Base-by-base conservation (phyloP, 805 yeast genomes). In the Candida krabiensis region DNA sequence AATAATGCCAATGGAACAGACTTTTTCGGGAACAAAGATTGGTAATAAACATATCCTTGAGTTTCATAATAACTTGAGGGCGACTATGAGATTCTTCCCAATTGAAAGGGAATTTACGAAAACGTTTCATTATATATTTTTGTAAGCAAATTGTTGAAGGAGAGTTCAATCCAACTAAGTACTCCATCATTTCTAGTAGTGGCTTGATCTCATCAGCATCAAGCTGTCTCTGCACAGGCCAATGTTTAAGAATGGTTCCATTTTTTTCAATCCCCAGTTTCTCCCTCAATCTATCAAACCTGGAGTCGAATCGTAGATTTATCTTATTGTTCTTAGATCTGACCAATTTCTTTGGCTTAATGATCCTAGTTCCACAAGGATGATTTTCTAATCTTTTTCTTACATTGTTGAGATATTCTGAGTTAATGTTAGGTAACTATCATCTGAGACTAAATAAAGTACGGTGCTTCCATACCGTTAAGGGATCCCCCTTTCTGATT, bases 191-290 rank as follows among this genome's bases (percentile, higher is more conserved):
- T 12, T 28, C 35, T 3, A 42, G 23, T 11, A 37, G 9, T 2
- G 18, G 21, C 29, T 30, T 34, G 23, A 40, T 11, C 9, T 40
- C 47, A 7, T 23, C 30, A 3, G 42, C 37, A 19, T 26, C 30
- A 15, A 46, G 17, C 11, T 37, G 28, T 17, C 30, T 29, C n/a
- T 31, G 34, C n/a, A n/a, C n/a, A 3, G 44, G 38, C 19, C 28
- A 28, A 13, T 23, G 24, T 28, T 37, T 22, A 2, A 14, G 19
- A 6, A 38, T 13, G 8, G 31, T 28, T 11, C 50, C 50, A n/a
- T 35, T 37, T 15, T 21, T 23, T 7, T 41, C 39, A 19, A 42
- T 26, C 6, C 50, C 50, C 26, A 46, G 6, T 27, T 37, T 42
- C 16, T 29, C 38, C n/a, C 39, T 15, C 5, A 42, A 2, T 15